phyloP scores from a whole-genome alignment of 2,329 filamentous ascomycete genomes.

The Neurospora crassa region DNA sequence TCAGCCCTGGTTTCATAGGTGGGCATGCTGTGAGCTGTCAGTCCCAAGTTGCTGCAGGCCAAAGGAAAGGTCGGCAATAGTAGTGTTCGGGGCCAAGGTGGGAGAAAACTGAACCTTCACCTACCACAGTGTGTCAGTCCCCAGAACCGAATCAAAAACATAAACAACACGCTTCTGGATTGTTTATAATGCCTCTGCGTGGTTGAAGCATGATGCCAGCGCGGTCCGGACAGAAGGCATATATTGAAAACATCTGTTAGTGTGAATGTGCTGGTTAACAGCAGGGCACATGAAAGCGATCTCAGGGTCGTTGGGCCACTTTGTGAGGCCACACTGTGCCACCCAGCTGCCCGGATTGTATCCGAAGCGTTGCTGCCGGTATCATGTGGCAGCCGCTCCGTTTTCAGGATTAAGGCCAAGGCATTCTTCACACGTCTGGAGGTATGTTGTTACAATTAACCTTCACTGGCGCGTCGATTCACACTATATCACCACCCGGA shows the following conservation, averaged over 20 bases:
- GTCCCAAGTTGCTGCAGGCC: neutral
- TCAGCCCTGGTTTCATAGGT: neutral
- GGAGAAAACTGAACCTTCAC: neutral
- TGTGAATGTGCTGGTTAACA: neutral
- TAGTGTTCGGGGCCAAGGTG: neutral
- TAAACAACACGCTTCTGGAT: neutral
- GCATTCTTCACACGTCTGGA: neutral
- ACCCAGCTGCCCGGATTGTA: neutral
- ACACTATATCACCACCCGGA: neutral
- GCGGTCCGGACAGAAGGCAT: neutral
- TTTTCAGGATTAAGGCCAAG: neutral
- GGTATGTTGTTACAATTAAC: neutral
- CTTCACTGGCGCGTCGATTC: neutral
- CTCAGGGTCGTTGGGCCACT: neutral
- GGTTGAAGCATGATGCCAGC: neutral
- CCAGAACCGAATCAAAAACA: neutral
- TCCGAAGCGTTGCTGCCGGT: neutral
- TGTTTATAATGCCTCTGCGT: neutral
- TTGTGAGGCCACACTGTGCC: neutral
- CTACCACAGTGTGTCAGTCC: neutral
- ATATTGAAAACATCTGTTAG: neutral
- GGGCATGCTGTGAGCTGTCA: neutral
- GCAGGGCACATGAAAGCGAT: neutral
- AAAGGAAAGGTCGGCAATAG: neutral
- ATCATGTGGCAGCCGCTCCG: neutral